These are phyloP conservation scores for Eleusine indica DNA, from an alignment of 176 grass and related monocot genomes.

Conservation along the genomic window DNA sequence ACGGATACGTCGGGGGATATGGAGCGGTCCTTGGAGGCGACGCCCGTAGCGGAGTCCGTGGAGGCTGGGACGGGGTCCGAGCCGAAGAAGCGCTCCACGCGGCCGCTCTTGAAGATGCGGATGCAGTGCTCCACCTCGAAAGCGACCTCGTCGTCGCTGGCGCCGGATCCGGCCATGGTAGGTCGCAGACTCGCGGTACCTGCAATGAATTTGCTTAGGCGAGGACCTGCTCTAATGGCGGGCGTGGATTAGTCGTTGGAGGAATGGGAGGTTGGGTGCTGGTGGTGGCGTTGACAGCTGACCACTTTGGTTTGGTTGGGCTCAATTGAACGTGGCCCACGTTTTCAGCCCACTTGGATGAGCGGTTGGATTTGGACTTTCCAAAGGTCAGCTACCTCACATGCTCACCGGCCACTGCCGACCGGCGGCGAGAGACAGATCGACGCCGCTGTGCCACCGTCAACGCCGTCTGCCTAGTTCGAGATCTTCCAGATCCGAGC, in stretches of 20 bases:
- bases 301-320: constrained; percentile 13
- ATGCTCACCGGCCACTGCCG: not conserved
- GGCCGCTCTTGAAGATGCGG: constrained; percentile 58
- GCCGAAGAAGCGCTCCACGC: constrained; percentile 54
- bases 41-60: constrained; percentile 40
- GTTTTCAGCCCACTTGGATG: not conserved
- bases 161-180: constrained; percentile 41
- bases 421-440: not conserved
- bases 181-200: not conserved
- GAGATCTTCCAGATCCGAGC: not conserved
- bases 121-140: constrained; percentile 55
- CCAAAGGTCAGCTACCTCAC: not conserved
- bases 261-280: not conserved
- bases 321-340: constrained; percentile 16
- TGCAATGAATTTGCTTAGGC: not conserved
- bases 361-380: not conserved
- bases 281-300: constrained; percentile 12
- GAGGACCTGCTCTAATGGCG: too few species aligned
- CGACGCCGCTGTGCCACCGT: not conserved
- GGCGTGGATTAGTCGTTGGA: not conserved
- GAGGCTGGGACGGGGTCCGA: constrained; percentile 50
- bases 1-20: constrained; percentile 42
- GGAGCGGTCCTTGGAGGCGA: constrained; percentile 57
- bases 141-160: constrained; percentile 46
- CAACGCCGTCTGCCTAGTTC: too few species aligned